Evolutionary conservation across 148 eudicot species (phyloP).

Genomic region (Oxyria digyna): DNA sequence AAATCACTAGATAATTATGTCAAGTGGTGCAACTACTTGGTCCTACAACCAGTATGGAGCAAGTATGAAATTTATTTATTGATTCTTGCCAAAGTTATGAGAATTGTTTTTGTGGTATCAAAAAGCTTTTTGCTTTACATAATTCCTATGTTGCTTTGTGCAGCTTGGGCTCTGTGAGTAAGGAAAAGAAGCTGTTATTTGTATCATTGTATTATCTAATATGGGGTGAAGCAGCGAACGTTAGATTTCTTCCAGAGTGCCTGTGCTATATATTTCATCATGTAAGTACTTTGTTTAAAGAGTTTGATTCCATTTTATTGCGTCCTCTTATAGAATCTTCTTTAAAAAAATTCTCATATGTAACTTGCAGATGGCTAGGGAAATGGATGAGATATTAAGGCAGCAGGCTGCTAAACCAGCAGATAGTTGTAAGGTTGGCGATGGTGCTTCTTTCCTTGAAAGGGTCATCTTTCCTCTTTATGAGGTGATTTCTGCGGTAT

Average conservation of each 20-base stretch:
- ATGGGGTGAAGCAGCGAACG: conserved; percentile 98
- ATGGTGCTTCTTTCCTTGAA: conserved; percentile 68
- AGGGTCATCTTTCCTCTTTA: conserved; percentile 72
- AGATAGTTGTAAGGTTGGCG: conserved; percentile 66
- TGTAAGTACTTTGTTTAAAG: conserved; percentile 30
- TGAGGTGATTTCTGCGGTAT: conserved; percentile 79
- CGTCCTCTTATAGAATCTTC: not conserved
- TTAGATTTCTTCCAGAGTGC: conserved; percentile 96
- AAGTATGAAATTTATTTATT: conserved; percentile 32
- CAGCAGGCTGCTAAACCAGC: conserved; percentile 78
- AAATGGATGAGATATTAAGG: conserved; percentile 67
- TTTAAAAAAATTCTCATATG: not conserved
- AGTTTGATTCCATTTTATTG: not conserved
- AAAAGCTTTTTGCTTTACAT: conserved; percentile 4
- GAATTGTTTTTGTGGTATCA: not conserved
- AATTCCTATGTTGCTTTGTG: conserved; percentile 15
- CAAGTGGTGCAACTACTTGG: conserved; percentile 88
- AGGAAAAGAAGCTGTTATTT: conserved; percentile 76
- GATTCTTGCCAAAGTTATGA: not conserved
- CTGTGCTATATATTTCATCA: conserved; percentile 99
- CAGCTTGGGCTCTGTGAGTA: conserved; percentile 75
- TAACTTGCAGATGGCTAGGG: conserved; percentile 71
- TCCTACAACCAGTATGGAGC: conserved; percentile 78
- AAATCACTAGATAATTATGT: conserved; percentile 91
- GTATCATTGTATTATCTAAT: conserved; percentile 71